Conservation (phyloP, 805 yeast species). For the Grigorovia jiainica region DNA sequence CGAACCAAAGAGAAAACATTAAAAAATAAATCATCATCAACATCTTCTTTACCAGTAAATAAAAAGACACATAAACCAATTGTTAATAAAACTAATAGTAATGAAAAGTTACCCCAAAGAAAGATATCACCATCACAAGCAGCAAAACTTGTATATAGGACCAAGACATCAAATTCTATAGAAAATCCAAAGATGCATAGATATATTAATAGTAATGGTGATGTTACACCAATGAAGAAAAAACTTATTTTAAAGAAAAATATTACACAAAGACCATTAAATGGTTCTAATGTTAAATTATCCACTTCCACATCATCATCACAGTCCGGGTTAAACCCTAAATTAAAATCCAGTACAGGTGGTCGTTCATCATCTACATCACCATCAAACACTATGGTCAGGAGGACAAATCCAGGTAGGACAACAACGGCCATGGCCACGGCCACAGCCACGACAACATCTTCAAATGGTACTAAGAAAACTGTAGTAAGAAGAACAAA, state of each 20-base stretch:
- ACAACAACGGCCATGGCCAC: neutral
- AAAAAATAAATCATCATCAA: constrained; percentile 1
- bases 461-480: neutral
- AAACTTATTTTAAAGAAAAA: neutral
- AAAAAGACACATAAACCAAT: neutral
- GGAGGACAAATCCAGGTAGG: neutral
- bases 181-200: neutral
- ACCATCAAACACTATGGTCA: neutral
- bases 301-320: neutral
- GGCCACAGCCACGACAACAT: neutral
- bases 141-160: constrained; percentile 4
- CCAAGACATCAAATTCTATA: neutral
- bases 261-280: neutral
- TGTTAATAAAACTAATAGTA: neutral
- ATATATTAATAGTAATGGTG: neutral
- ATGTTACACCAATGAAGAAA: neutral
- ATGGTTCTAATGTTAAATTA: neutral
- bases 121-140: constrained; percentile 5
- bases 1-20: neutral
- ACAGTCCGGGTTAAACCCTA: no score
- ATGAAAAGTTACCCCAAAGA: neutral
- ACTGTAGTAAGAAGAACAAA: neutral
- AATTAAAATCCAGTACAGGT: neutral
- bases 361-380: neutral
- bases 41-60: constrained; percentile 2